Conservation (phyloP, 805 yeast genomes). For the Saccharomycopsis guyanensis region DNA sequence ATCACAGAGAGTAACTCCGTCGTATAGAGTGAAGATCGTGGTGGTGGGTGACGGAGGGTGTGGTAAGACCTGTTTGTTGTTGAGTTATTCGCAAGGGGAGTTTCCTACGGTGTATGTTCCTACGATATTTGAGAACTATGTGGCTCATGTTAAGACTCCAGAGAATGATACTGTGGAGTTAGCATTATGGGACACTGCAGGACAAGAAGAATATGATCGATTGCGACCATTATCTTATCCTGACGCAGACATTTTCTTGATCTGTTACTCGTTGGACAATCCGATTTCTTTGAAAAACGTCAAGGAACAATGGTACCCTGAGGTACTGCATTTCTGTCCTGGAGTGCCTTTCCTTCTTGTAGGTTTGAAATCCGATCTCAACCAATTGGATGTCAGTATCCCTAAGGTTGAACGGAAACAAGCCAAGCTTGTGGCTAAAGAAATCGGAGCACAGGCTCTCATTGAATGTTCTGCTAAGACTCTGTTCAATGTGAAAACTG, state of each 20-base stretch:
- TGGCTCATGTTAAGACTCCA: conserved; percentile 43
- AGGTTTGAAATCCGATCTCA: conserved; percentile 74
- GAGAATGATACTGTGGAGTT: conserved; percentile 51
- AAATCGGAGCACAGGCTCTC: conserved; percentile 63
- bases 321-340: conserved; percentile 75
- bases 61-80: conserved; percentile 76
- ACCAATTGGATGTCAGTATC: conserved; percentile 22
- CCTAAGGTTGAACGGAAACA: conserved; percentile 35
- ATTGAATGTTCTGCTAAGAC: conserved; percentile 74
- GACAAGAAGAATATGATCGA: conserved; percentile 81
- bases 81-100: conserved; percentile 56
- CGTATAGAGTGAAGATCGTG: conserved; percentile 49
- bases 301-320: conserved; percentile 82
- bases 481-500: conserved; percentile 55
- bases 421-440: conserved; percentile 47
- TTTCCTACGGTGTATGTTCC: conserved; percentile 75
- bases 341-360: conserved; percentile 69
- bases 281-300: conserved; percentile 62
- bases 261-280: conserved; percentile 68
- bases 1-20: conserved; percentile 22
- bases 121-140: conserved; percentile 75
- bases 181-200: conserved; percentile 86
- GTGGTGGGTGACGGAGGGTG: conserved; percentile 88
- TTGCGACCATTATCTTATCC: conserved; percentile 73
- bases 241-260: conserved; percentile 64